phyloP scores from a whole-genome alignment of 169 alveolate genomes.

The Cryptosporidium meleagridis region DNA sequence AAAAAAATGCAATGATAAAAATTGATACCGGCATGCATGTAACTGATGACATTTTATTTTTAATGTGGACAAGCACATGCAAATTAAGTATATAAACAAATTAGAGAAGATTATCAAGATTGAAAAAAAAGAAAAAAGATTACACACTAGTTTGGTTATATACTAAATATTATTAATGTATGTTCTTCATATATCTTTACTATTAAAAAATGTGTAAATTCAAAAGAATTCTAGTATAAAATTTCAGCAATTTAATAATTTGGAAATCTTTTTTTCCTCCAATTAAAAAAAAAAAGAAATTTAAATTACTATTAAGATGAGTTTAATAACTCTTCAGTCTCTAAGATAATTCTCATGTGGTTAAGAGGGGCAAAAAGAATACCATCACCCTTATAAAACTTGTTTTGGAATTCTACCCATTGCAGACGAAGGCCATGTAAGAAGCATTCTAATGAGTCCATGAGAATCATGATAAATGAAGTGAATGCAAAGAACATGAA shows the following conservation, averaged over 20 bases:
- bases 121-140: background rate
- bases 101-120: background rate
- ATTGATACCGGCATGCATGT: background rate
- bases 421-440: conserved; percentile 99
- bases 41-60: background rate
- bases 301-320: conserved; percentile 1
- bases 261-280: background rate
- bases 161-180: background rate
- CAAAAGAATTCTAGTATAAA: background rate
- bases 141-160: conserved; percentile 5
- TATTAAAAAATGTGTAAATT: conserved; percentile 1
- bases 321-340: conserved; percentile 55
- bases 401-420: conserved; percentile 99
- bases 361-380: conserved; percentile 90
- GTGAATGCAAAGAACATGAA: conserved; percentile 89
- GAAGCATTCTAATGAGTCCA: conserved; percentile 99
- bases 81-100: background rate
- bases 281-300: background rate
- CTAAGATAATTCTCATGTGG: conserved; percentile 71
- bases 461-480: conserved; percentile 94
- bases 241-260: background rate
- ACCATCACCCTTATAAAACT: conserved; percentile 99
- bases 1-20: background rate
- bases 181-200: background rate
- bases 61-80: background rate